These are phyloP conservation scores for Diaporthe destruens DNA, from an alignment of 2,329 filamentous ascomycete genomes.

Conservation along the genomic window DNA sequence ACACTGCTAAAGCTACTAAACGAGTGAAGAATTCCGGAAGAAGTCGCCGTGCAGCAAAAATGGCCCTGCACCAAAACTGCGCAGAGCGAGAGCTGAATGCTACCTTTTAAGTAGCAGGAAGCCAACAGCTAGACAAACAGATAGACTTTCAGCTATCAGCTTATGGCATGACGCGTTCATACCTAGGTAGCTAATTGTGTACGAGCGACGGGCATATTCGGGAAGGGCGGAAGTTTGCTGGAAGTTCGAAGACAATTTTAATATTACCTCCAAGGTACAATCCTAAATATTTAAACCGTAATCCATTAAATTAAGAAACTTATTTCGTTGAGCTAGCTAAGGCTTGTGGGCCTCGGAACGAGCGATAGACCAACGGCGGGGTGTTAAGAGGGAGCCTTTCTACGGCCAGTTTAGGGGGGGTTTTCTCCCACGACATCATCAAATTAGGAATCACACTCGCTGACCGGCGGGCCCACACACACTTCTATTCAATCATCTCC, in stretches of 20 bases:
- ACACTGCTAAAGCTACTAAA: not conserved
- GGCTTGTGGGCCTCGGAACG: too few relatives aligned
- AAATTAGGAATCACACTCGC: too few relatives aligned
- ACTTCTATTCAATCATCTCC: too few relatives aligned
- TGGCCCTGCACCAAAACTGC: not conserved
- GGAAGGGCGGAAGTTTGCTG: conserved; percentile 13
- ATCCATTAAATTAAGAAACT: too few relatives aligned
- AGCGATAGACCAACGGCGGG: too few relatives aligned
- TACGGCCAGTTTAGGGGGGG: too few relatives aligned
- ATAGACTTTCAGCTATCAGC: too few relatives aligned
- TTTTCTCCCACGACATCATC: too few relatives aligned
- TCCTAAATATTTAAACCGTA: too few relatives aligned
- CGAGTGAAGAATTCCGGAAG: not conserved
- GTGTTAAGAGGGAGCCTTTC: too few relatives aligned
- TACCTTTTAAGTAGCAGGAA: not conserved
- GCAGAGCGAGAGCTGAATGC: not conserved
- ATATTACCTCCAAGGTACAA: not conserved
- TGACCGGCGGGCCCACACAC: too few relatives aligned
- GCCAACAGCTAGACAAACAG: not conserved
- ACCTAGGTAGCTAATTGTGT: conserved; percentile 1
- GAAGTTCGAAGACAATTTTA: conserved; percentile 1
- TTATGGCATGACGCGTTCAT: not conserved
- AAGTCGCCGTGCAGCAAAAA: not conserved
- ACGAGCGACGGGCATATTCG: not conserved
- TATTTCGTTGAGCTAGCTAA: too few relatives aligned